Base-by-base conservation (phyloP, 225 moss, liverwort and hornwort species). In the Climacium dendroides region DNA sequence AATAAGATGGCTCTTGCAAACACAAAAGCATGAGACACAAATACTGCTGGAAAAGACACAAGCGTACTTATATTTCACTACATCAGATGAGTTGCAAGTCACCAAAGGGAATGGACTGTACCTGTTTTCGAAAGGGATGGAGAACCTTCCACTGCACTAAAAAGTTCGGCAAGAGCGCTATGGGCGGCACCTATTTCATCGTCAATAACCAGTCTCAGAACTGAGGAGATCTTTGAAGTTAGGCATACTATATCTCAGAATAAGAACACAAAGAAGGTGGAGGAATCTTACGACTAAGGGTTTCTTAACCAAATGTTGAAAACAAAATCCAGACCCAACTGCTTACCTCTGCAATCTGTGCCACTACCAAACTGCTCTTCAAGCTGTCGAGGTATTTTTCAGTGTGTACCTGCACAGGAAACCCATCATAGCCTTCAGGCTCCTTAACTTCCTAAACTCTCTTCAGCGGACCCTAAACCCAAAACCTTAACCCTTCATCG, bases 81-180 rank as follows among this genome's bases (percentile, higher is more conserved):
- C 83, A 86, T 52, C 43, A 85, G 64, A 57, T 48, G 67, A 11
- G 63, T 43, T 81, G 62, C 35, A 35, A 71, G 67, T 52, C 43
- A 79, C 66, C 64, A 80, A 78, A 23, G 59, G 62, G 72, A n/a
- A 45, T 64, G 65, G 73, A 19, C 34, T 74, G 26, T 78, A 96
- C 99, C 95, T 99, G 99, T 83, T 93, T 99, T 63, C 95, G 94
- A 87, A 99, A 99, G 57, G 99, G 99, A 65, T 93, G 95, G 70
- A 99, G 97, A 54, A 99, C 94, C 86, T 94, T 95, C 83, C 94
- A 85, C 45, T 96, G 94, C 83, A 97, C 93, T 82, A 97, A 78
- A 53, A 87, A 93, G 90, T 93, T 97, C 34, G 97, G 97, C 87
- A 99, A 91, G 71, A 95, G 67, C 48, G 94, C 96, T 81, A 99